Base-by-base conservation (phyloP, 257 asterid species). In the Solanum paucissectum region DNA sequence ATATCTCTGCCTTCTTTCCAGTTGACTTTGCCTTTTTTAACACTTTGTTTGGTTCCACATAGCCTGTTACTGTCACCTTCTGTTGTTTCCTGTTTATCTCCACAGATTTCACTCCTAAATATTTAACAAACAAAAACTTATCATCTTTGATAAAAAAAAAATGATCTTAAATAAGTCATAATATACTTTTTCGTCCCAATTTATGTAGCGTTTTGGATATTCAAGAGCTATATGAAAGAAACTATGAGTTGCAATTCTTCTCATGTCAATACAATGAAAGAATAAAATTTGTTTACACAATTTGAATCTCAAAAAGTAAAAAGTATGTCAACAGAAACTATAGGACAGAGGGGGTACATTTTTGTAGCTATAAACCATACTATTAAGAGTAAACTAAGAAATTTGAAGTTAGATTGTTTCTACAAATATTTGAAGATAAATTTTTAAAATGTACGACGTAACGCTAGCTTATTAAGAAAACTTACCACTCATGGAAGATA, bases 1-100 rank as follows among this genome's bases (percentile, higher is more conserved):
- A 96, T 60, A 95, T 91, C 93, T 95, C 99, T 11, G 94, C 94
- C 89, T 94, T 95, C 85, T 95, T 96, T 66, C 98, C 98, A n/a
- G 98, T 96, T 55, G 98, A 88, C 85, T 93, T 92, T 0, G 98
- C 98, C 88, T 93, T 94, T 93, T 93, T 94, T 91, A 95, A 89
- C 90, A 95, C 98, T 89, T 96, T 95, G 92, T 92, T 91, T 74
- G 88, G 81, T 86, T 95, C 98, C 42, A 91, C 92, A 44, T 90
- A 94, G 7, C 98, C 98, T 23, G 92, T 93, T n/a, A 95, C 98
- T 13, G 96, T 93, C 88, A 90, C 98, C 92, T 93, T 96, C 92
- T 96, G 98, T 66, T 93, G 98, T 76, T 96, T 95, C 87, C 96
- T 89, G 88, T 95, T 91, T 91, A 95, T 94, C 87, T 94, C 98